Evolutionary conservation across 192 early-diverging fungal genomes (phyloP).

Genomic region (Bifiguratus adelaidae): DNA sequence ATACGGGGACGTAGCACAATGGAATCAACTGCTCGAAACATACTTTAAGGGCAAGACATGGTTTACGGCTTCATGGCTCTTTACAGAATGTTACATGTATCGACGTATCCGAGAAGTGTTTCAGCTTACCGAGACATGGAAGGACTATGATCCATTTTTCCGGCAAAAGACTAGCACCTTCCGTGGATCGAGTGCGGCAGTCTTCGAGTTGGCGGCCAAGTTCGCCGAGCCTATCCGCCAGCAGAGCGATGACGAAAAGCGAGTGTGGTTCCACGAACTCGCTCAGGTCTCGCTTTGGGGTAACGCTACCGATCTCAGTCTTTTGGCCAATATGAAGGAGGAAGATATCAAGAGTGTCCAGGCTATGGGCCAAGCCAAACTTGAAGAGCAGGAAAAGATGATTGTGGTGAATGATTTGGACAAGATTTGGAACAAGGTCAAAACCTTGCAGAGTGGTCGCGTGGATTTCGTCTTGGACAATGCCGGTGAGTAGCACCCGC

Average conservation of each 20-base stretch:
- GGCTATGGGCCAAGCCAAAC: slow-evolving; percentile 15
- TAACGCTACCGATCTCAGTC: slow-evolving; percentile 77
- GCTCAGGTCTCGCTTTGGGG: slow-evolving; percentile 80
- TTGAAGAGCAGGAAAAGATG: slow-evolving; percentile 36
- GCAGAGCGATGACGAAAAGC: slow-evolving; percentile 11
- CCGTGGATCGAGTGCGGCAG: slow-evolving; percentile 47
- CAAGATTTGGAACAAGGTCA: slow-evolving; percentile 45
- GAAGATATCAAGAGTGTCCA: slow-evolving; percentile 65
- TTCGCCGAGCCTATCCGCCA: slow-evolving; percentile 14
- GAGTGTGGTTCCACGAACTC: slow-evolving; percentile 55
- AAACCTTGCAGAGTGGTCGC: slow-evolving; percentile 36
- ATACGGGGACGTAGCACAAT: slow-evolving; percentile 40
- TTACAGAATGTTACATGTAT: slow-evolving; percentile 81
- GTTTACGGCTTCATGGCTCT: slow-evolving; percentile 72
- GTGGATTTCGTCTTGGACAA: slow-evolving; percentile 89
- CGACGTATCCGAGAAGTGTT: slow-evolving; percentile 56
- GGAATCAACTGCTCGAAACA: slow-evolving; percentile 49
- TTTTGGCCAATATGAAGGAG: slow-evolving; percentile 57
- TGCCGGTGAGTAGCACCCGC: slow-evolving; percentile 54
- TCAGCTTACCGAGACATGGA: slow-evolving; percentile 41
- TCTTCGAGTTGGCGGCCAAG: slow-evolving; percentile 49
- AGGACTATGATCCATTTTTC: slow-evolving; percentile 64
- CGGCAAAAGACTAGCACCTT: slow-evolving; percentile 58
- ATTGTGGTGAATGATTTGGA: slow-evolving; percentile 69
- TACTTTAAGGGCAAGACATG: slow-evolving; percentile 51